Evolutionary conservation across 2,329 filamentous ascomycete species (phyloP).

Genomic region (Aspergillus viridinutans): DNA sequence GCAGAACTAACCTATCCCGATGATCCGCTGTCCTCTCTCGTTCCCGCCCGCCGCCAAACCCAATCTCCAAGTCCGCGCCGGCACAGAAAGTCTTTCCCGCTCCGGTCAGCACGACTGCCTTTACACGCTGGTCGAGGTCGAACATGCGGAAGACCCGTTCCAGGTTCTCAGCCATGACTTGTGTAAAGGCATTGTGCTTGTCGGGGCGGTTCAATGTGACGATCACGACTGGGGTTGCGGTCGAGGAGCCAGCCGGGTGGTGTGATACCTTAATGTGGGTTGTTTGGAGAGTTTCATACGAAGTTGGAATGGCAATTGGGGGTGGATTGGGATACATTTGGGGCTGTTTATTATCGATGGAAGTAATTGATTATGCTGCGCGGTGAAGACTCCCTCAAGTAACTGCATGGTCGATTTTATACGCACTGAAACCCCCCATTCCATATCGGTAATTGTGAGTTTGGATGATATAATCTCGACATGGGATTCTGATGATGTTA

Average conservation of each 20-base stretch:
- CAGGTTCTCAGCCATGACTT: conserved; percentile 47
- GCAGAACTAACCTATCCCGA: conserved; percentile 47
- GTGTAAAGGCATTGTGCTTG: conserved; percentile 58
- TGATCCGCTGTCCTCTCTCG: conserved; percentile 45
- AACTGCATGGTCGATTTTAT: neutral
- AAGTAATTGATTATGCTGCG: neutral
- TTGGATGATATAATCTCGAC: neutral
- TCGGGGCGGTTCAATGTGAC: conserved; percentile 52
- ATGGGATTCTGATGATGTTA: neutral
- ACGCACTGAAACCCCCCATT: neutral
- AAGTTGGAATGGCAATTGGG: conserved; percentile 24
- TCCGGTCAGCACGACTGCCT: conserved; percentile 53
- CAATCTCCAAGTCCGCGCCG: conserved; percentile 53
- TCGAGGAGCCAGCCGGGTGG: conserved; percentile 43
- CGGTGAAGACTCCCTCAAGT: neutral
- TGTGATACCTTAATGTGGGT: conserved; percentile 35
- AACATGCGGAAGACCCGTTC: conserved; percentile 33
- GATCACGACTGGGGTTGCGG: conserved; percentile 46
- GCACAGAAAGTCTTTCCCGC: conserved; percentile 46
- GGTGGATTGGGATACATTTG: conserved; percentile 6
- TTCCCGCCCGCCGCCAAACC: conserved; percentile 41
- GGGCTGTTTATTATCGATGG: neutral
- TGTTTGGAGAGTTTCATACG: conserved; percentile 31
- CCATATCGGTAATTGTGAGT: neutral
- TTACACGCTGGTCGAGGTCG: conserved; percentile 53